These are phyloP conservation scores for Solanum aculeatissimum DNA, from an alignment of 305 asterid genomes.

Conservation along the genomic window DNA sequence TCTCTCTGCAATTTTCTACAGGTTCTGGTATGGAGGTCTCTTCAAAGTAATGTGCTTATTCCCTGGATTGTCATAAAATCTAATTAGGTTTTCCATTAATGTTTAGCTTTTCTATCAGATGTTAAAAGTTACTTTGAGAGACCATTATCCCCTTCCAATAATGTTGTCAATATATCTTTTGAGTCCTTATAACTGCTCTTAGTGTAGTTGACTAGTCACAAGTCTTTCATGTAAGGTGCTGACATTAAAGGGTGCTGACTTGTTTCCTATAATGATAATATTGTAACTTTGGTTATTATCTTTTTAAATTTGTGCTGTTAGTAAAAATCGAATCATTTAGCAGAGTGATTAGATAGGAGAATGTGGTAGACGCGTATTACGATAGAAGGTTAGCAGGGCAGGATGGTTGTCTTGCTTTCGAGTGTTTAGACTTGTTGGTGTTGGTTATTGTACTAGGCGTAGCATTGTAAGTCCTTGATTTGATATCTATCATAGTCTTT, in stretches of 20 bases:
- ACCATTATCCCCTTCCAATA: neutral
- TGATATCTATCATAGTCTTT: too few relatives aligned
- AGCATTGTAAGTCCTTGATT: too few relatives aligned
- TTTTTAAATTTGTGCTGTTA: neutral
- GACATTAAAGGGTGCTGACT: neutral
- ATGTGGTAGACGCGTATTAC: too few relatives aligned
- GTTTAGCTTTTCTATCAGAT: neutral
- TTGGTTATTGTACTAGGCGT: too few relatives aligned
- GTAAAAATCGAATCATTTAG: neutral
- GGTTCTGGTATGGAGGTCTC: constrained; percentile 36
- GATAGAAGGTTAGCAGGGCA: too few relatives aligned
- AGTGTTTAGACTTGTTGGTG: too few relatives aligned
- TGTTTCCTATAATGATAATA: neutral
- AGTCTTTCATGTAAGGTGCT: neutral
- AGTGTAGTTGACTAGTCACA: neutral
- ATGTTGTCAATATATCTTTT: neutral
- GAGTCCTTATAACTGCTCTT: neutral
- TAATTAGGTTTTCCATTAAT: neutral
- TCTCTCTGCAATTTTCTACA: constrained; percentile 8
- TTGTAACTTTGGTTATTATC: neutral
- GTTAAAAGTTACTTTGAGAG: neutral
- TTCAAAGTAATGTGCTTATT: constrained; percentile 18
- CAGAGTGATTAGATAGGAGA: neutral
- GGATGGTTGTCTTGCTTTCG: too few relatives aligned
- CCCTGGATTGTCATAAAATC: neutral